These are phyloP conservation scores for Verruconis gallopava DNA, from an alignment of 2,329 filamentous ascomycete genomes.

Conservation along the genomic window DNA sequence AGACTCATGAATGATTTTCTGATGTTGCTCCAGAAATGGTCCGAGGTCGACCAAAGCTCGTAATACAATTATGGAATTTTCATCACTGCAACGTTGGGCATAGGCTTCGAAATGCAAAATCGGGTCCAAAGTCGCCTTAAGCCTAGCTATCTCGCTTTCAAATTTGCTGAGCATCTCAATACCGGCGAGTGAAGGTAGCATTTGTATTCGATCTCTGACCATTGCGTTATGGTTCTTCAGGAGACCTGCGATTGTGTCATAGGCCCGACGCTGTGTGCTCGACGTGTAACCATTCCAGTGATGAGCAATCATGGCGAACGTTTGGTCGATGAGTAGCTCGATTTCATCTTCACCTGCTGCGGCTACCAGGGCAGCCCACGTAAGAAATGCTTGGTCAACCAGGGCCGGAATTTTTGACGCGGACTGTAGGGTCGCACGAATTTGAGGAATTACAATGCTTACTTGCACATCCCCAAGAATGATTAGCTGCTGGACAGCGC, in stretches of 20 bases:
- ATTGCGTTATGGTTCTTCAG: conserved; percentile 48
- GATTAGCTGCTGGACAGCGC: conserved; percentile 80
- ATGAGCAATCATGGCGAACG: conserved; percentile 72
- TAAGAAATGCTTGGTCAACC: conserved; percentile 65
- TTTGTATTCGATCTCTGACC: conserved; percentile 55
- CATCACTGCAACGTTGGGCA: conserved; percentile 60
- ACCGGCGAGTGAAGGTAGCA: conserved; percentile 62
- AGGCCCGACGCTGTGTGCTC: conserved; percentile 45
- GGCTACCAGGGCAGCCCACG: conserved; percentile 69
- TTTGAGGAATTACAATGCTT: conserved; percentile 74
- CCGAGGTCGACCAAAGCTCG: conserved; percentile 69
- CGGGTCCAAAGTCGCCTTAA: conserved; percentile 53
- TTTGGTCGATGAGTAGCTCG: conserved; percentile 69
- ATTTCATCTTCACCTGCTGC: conserved; percentile 69
- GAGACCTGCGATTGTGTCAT: conserved; percentile 51
- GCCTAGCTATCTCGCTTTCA: conserved; percentile 48
- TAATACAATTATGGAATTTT: conserved; percentile 74
- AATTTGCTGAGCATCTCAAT: conserved; percentile 58
- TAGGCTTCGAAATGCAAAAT: conserved; percentile 60
- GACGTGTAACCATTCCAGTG: conserved; percentile 62
- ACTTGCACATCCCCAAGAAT: conserved; percentile 59
- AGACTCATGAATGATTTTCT: conserved; percentile 65
- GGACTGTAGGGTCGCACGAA: conserved; percentile 82
- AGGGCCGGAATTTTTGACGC: conserved; percentile 63
- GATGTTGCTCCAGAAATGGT: conserved; percentile 57